phyloP scores from a whole-genome alignment of 2,329 filamentous ascomycete species.

The Alternaria gaisen region DNA sequence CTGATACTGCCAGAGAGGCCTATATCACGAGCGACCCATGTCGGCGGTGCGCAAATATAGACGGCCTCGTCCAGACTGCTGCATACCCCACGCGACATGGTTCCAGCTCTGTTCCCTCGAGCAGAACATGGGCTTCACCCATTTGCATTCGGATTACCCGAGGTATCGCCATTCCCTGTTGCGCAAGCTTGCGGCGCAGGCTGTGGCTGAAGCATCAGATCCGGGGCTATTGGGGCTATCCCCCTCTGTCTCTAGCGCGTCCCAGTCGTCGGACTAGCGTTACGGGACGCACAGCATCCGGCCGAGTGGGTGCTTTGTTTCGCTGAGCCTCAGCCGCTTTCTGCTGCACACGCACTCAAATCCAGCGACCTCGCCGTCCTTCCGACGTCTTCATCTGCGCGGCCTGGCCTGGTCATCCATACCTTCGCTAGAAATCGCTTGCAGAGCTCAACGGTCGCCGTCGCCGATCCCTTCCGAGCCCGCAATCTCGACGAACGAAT shows the following conservation, averaged over 20 bases:
- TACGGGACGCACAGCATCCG: constrained; percentile 32
- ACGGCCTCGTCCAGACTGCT: constrained; percentile 5
- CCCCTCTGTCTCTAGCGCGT: not conserved
- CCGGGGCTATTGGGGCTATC: constrained; percentile 16
- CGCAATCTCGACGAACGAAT: constrained; percentile 7
- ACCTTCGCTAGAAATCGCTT: constrained; percentile 26
- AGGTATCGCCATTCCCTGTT: constrained; percentile 21
- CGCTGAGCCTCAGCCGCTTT: constrained; percentile 25
- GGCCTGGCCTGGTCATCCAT: constrained; percentile 9
- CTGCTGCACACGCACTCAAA: constrained; percentile 26
- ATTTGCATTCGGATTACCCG: constrained; percentile 18
- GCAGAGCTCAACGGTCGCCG: constrained; percentile 35
- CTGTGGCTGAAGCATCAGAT: constrained; percentile 29
- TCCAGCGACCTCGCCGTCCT: constrained; percentile 38
- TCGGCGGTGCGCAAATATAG: constrained; percentile 4
- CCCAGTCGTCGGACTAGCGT: constrained; percentile 24
- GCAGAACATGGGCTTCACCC: not conserved
- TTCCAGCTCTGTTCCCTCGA: not conserved
- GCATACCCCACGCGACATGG: constrained; percentile 8
- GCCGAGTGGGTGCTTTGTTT: constrained; percentile 21
- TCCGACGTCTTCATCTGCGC: constrained; percentile 21
- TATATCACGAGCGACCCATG: constrained; percentile 4
- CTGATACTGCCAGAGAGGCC: constrained; percentile 23
- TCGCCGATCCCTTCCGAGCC: constrained; percentile 27
- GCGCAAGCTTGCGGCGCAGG: constrained; percentile 19